Evolutionary conservation across 805 yeast species (phyloP).

Genomic region (Teunomyces gatunensis): DNA sequence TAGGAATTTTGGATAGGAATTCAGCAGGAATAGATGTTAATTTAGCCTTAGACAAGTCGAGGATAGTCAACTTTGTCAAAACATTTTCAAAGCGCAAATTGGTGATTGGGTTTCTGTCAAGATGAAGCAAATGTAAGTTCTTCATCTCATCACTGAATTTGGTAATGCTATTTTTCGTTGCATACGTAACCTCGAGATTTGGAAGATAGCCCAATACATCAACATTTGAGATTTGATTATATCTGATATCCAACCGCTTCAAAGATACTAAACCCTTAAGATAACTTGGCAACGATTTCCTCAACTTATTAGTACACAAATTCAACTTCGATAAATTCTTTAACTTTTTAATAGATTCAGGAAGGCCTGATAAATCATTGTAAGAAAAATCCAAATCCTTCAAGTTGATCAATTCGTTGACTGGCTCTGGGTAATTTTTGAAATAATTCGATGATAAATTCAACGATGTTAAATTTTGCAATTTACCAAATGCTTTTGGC

Average conservation of each 20-base stretch:
- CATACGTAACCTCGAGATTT: constrained; percentile 65
- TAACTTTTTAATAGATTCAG: constrained; percentile 59
- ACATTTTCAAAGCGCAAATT: constrained; percentile 52
- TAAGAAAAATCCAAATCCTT: constrained; percentile 76
- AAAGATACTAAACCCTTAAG: constrained; percentile 54
- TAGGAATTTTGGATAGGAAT: constrained; percentile 59
- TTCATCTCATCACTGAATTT: constrained; percentile 62
- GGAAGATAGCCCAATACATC: constrained; percentile 57
- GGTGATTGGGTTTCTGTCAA: constrained; percentile 84
- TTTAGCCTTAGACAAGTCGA: constrained; percentile 81
- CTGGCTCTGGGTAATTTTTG: constrained; percentile 58
- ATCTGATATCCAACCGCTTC: constrained; percentile 73
- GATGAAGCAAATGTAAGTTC: constrained; percentile 62
- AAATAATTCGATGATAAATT: constrained; percentile 80
- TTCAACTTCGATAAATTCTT: constrained; percentile 64
- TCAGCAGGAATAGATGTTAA: constrained; percentile 68
- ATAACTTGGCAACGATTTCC: constrained; percentile 49
- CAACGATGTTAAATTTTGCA: constrained; percentile 54
- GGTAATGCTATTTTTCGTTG: constrained; percentile 74
- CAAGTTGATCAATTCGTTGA: constrained; percentile 58
- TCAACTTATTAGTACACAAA: constrained; percentile 68
- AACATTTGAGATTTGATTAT: constrained; percentile 57
- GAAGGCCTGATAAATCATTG: constrained; percentile 63
- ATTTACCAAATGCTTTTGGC: constrained; percentile 58
- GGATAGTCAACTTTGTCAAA: constrained; percentile 60